Evolutionary conservation across 2,329 filamentous ascomycete genomes (phyloP).

Genomic region (Colletotrichum euphorbiae): DNA sequence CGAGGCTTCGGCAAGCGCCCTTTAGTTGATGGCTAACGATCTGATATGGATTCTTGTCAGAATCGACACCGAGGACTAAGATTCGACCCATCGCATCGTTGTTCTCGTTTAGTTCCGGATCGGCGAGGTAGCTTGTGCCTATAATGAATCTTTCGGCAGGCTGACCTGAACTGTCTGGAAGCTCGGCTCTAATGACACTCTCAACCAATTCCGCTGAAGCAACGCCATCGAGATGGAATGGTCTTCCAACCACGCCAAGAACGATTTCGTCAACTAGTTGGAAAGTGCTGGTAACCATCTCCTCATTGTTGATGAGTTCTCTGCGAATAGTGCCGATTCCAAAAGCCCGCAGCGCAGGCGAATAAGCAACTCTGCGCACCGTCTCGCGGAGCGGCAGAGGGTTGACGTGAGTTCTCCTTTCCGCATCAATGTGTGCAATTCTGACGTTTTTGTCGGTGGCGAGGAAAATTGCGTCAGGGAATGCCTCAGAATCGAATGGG

Average conservation of each 20-base stretch:
- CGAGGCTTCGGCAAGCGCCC: constrained; percentile 84
- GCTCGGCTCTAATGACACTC: constrained; percentile 80
- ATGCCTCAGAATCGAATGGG: constrained; percentile 84
- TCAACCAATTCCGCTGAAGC: constrained; percentile 79
- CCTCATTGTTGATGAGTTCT: constrained; percentile 75
- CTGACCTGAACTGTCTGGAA: constrained; percentile 69
- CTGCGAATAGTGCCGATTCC: constrained; percentile 88
- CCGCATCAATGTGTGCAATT: constrained; percentile 83
- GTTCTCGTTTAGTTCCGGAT: constrained; percentile 66
- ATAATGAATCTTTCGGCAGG: constrained; percentile 85
- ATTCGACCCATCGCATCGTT: constrained; percentile 76
- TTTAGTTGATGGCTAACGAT: constrained; percentile 77
- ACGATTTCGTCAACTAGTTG: constrained; percentile 90
- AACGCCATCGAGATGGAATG: constrained; percentile 67
- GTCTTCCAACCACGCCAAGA: constrained; percentile 80
- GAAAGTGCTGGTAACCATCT: constrained; percentile 83
- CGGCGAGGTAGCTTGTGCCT: constrained; percentile 82
- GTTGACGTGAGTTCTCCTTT: constrained; percentile 89
- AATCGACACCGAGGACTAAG: constrained; percentile 84
- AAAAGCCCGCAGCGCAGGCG: constrained; percentile 81
- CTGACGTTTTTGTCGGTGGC: constrained; percentile 82
- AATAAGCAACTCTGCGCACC: constrained; percentile 88
- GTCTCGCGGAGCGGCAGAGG: constrained; percentile 83
- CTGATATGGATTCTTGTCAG: constrained; percentile 77
- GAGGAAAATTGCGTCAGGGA: constrained; percentile 82